These are phyloP conservation scores for Chernovozyma aurita DNA, from an alignment of 1,139 yeast genomes.

Conservation along the genomic window DNA sequence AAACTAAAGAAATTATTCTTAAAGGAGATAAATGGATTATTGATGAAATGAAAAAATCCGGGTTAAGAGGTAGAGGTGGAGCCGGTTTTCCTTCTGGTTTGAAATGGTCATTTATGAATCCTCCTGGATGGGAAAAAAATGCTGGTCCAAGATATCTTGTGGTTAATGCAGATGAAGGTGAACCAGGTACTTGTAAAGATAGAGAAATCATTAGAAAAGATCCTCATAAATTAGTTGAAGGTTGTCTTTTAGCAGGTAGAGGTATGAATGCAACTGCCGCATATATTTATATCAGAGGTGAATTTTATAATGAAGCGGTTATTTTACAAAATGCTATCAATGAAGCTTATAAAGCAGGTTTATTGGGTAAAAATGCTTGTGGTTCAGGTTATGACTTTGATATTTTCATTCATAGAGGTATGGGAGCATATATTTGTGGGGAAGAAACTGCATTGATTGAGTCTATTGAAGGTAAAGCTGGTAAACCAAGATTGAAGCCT, in stretches of 20 bases:
- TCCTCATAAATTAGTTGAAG: constrained; percentile 86
- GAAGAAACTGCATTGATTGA: constrained; percentile 88
- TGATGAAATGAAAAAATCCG: constrained; percentile 78
- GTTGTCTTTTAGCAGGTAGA: constrained; percentile 81
- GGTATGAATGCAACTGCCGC: constrained; percentile 94
- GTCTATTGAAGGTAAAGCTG: constrained; percentile 86
- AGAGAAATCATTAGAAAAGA: constrained; percentile 86
- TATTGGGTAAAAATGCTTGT: constrained; percentile 78
- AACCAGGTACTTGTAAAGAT: constrained; percentile 91
- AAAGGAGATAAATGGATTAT: constrained; percentile 89
- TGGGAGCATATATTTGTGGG: constrained; percentile 90
- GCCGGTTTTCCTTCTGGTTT: constrained; percentile 91
- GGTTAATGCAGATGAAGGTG: constrained; percentile 91
- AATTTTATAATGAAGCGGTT: constrained; percentile 75
- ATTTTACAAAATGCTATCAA: constrained; percentile 73
- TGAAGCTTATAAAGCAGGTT: constrained; percentile 78
- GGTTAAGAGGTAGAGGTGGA: constrained; percentile 88
- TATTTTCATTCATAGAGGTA: constrained; percentile 79
- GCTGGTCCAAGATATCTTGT: constrained; percentile 81
- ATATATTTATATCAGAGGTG: constrained; percentile 85
- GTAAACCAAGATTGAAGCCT: constrained; percentile 88
- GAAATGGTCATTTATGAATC: constrained; percentile 92
- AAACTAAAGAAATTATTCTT: constrained; percentile 75
- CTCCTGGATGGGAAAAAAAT: constrained; percentile 91
- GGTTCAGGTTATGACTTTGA: constrained; percentile 84